Evolutionary conservation across 129 eudicot genomes (phyloP), one percentile per base, ranked within the genome.

Genomic region (Solidago caesia): DNA sequence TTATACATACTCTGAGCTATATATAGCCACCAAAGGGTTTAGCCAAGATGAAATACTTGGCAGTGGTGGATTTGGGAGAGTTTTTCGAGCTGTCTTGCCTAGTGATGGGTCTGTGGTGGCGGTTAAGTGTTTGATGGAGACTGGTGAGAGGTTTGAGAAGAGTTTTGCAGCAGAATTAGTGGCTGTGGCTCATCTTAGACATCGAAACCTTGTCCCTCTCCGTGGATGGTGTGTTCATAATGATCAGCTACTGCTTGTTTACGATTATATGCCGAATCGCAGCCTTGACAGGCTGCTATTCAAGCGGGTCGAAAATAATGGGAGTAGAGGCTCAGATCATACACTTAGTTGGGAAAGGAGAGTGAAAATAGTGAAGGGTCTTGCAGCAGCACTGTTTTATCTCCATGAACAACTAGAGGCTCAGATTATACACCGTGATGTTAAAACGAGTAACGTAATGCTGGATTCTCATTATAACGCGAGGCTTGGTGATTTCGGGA

Each of bases 141-240:
- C 73, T 11, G 97, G 93, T 11, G 87, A 87, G 70, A 47, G 76
- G 60, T 86, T 94, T 11, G 94, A 94, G 82, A 94, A 91, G 82
- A 88, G 96, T 2, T 94, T 94, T 63, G 89, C 89, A 21, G 97
- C 99, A 0, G 99, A 94, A 79, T 70, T 94, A 81, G 96, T 85
- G 67, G 99, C 99, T 0, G 97, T 94, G 82, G 97, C 99, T 8
- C 96, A 94, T 77, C 84, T 94, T 42, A 91, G 99, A 67, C 99
- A 94, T 85, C 85, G 99, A 56, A 94, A 94, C 57, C 90, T 94
- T 16, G 99, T 94, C 6, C 80, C 89, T n/a, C 88, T 94, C 5
- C 84, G 99, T 13, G 99, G 99, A 11, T 94, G 99, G 99, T 94
- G 97, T 29, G 83, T 94, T 49, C 91, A 94, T 56, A 85, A 91